Evolutionary conservation across 805 yeast genomes (phyloP), one percentile per base, ranked within the genome.

Genomic region (Yarrowia bubula): DNA sequence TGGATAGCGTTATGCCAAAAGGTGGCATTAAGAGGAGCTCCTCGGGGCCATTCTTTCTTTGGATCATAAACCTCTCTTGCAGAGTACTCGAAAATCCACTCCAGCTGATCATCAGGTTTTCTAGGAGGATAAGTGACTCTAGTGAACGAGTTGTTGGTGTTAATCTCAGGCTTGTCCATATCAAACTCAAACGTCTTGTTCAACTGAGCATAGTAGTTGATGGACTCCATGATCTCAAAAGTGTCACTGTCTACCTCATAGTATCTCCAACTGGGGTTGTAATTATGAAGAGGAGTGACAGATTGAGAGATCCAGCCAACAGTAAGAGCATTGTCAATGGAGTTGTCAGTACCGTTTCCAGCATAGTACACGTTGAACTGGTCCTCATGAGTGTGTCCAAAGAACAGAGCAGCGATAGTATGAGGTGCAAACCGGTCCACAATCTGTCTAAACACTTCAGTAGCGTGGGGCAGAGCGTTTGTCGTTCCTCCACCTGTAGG

Each of bases 181-280:
- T 60, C 62, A 9, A 44, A 55, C 38, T 61, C 66, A 64, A 85
- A 84, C 18, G 82, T 80, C 65, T 80, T 81, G 71, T 86, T 85
- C 69, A 88, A 79, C 66, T 78, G 78, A n/a, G 87, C 79, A 73
- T 80, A 86, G 75, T 80, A 85, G 70, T 85, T 86, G 75, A 58
- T 41, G 84, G 88, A 67, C 71, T 87, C 84, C 80, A 85, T 79
- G 67, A 87, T 77, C 68, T 82, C 82, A 76, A 85, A 86, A 2
- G 89, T 81, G 67, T 81, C 75, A 15, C 81, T 75, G 71, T 87
- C 90, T 58, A 87, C 86, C 69, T 84, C 85, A 70, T 87, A 88
- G 75, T 86, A 86, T 73, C 89, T 81, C 88, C 90, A 87, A 33
- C 86, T 81, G 10, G 92, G 92, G 72, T 87, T 87, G 69, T 82